These are phyloP conservation scores for Citrus cavaleriei DNA, from an alignment of 345 rosid species.

Conservation along the genomic window DNA sequence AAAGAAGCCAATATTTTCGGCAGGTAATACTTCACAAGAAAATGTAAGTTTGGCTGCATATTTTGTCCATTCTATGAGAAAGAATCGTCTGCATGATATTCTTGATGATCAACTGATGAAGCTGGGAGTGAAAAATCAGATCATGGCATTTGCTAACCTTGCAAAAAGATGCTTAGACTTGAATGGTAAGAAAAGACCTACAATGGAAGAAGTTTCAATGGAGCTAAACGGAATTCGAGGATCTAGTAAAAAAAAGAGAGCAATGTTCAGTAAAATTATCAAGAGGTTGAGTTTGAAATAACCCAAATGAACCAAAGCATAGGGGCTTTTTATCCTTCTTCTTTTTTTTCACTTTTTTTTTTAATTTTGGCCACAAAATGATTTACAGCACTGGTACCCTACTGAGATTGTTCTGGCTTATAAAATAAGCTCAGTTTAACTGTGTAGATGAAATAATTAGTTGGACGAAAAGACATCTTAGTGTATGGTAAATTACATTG, in stretches of 20 bases:
- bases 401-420: too few species aligned
- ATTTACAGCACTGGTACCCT: too few species aligned
- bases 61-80: neutral
- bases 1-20: too few species aligned
- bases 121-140: neutral
- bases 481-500: too few species aligned
- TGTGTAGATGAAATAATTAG: too few species aligned
- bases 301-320: too few species aligned
- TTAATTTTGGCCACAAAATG: too few species aligned
- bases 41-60: neutral
- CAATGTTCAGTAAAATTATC: neutral
- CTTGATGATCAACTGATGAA: neutral
- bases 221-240: neutral
- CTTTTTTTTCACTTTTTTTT: too few species aligned
- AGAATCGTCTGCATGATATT: neutral
- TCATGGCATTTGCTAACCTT: neutral
- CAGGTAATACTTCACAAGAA: too few species aligned
- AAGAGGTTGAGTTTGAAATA: neutral
- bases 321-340: too few species aligned
- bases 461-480: too few species aligned
- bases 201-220: slow-evolving; percentile 1
- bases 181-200: neutral
- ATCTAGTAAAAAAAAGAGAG: neutral
- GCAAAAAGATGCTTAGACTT: neutral
- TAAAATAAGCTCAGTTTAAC: too few species aligned